Percentiles rank a stretch among this genome's conserved stretches.
Conservation (phyloP, 805 yeast species). For the Myxozyma udenii region DNA sequence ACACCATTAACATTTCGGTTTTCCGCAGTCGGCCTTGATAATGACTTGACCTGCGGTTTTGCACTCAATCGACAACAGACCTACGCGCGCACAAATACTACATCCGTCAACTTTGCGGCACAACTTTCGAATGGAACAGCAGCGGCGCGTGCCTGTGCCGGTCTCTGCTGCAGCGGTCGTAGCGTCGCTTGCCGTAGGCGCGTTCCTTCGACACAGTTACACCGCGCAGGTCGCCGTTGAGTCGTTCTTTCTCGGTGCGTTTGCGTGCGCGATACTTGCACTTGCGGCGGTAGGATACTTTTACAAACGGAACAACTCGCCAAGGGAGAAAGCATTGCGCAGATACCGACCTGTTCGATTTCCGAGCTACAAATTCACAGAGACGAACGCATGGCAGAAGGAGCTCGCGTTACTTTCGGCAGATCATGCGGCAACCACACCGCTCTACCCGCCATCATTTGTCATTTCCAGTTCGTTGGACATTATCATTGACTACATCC, state of each 20-base stretch:
- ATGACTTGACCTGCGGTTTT: too few species aligned
- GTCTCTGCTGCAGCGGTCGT: conserved; percentile 6
- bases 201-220: conserved; percentile 16
- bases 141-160: conserved; percentile 1
- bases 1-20: too few species aligned
- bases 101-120: too few species aligned
- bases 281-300: conserved; percentile 27
- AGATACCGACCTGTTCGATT: conserved; percentile 20
- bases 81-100: too few species aligned
- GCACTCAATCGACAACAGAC: too few species aligned
- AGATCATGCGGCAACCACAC: conserved; percentile 14
- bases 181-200: conserved; percentile 9
- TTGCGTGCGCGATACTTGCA: conserved; percentile 15
- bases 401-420: conserved; percentile 17
- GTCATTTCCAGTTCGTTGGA: conserved; percentile 53
- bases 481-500: conserved; percentile 47
- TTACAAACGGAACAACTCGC: conserved; percentile 21
- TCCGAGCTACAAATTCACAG: conserved; percentile 27
- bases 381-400: conserved; percentile 9
- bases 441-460: conserved; percentile 48
- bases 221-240: conserved; percentile 23
- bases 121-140: too few species aligned
- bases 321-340: conserved; percentile 8
- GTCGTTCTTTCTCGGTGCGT: conserved; percentile 14
- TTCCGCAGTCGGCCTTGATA: too few species aligned